phyloP scores from a whole-genome alignment of 768 basidiomycete species.

The Termitomyces eurrhizus region DNA sequence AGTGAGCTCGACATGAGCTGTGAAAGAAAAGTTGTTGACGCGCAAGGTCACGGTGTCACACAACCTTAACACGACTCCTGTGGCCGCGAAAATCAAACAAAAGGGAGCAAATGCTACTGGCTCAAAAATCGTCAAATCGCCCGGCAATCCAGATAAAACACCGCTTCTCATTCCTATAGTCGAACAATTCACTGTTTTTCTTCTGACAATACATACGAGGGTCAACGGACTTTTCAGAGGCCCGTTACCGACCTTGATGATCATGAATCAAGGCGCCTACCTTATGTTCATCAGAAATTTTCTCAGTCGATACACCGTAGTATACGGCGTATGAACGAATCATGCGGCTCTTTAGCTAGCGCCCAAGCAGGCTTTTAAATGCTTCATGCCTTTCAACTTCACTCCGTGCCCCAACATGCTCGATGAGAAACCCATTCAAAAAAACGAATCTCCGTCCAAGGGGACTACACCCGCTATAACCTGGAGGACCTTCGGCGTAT shows the following conservation, averaged over 20 bases:
- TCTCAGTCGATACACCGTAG: background rate
- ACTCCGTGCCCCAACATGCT: background rate
- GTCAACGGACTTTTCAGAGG: too few species aligned
- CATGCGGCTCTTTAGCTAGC: background rate
- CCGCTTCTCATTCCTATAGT: too few species aligned
- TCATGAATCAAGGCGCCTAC: background rate
- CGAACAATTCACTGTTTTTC: too few species aligned
- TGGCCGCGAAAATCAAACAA: too few species aligned
- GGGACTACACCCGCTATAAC: background rate
- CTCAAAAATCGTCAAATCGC: too few species aligned
- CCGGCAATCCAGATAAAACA: too few species aligned
- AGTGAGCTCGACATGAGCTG: constrained; percentile 18
- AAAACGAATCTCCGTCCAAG: background rate
- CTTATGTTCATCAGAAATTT: background rate
- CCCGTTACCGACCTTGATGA: background rate
- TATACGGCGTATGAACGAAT: too few species aligned
- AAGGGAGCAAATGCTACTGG: too few species aligned
- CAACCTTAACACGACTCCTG: background rate
- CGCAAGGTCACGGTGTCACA: constrained; percentile 6
- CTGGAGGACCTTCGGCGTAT: constrained; percentile 7
- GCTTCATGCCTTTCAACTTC: background rate
- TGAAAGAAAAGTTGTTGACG: constrained; percentile 8
- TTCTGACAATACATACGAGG: too few species aligned
- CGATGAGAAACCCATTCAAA: background rate
- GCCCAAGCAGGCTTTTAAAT: background rate